phyloP scores from a whole-genome alignment of 2,329 filamentous ascomycete genomes.

The Lachnellula cervina region DNA sequence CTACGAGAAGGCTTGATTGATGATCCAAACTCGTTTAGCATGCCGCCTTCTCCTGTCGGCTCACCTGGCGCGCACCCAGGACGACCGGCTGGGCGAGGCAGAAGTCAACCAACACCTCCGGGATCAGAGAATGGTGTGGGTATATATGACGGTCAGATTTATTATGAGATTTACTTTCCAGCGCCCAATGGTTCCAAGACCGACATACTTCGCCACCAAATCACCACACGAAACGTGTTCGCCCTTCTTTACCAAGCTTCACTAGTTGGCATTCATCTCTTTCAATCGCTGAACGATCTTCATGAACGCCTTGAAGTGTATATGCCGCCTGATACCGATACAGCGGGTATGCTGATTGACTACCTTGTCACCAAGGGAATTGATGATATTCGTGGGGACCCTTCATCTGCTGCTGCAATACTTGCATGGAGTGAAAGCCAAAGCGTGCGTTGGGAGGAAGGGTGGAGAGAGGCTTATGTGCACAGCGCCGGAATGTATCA shows the following conservation, averaged over 20 bases:
- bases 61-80: slow-evolving; percentile 8
- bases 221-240: slow-evolving; percentile 66
- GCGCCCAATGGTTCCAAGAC: slow-evolving; percentile 44
- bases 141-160: slow-evolving; percentile 46
- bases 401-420: slow-evolving; percentile 54
- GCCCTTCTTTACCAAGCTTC: slow-evolving; percentile 60
- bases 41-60: slow-evolving; percentile 41
- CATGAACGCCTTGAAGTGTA: slow-evolving; percentile 56
- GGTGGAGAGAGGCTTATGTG: slow-evolving; percentile 63
- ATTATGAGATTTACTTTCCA: slow-evolving; percentile 60
- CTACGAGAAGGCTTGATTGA: slow-evolving; percentile 50
- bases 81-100: slow-evolving; percentile 20
- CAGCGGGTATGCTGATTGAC: slow-evolving; percentile 53
- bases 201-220: slow-evolving; percentile 52
- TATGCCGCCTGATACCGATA: slow-evolving; percentile 52
- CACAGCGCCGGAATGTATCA: slow-evolving; percentile 62
- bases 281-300: slow-evolving; percentile 58
- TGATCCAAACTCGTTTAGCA: slow-evolving; percentile 37
- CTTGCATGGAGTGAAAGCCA: slow-evolving; percentile 62
- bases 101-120: slow-evolving; percentile 31
- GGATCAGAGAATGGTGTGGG: slow-evolving; percentile 23
- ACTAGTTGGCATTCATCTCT: slow-evolving; percentile 59
- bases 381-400: slow-evolving; percentile 59
- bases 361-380: slow-evolving; percentile 56
- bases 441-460: slow-evolving; percentile 56